phyloP scores from a whole-genome alignment of 176 grass and related monocot species.

The Cenchrus americanus region DNA sequence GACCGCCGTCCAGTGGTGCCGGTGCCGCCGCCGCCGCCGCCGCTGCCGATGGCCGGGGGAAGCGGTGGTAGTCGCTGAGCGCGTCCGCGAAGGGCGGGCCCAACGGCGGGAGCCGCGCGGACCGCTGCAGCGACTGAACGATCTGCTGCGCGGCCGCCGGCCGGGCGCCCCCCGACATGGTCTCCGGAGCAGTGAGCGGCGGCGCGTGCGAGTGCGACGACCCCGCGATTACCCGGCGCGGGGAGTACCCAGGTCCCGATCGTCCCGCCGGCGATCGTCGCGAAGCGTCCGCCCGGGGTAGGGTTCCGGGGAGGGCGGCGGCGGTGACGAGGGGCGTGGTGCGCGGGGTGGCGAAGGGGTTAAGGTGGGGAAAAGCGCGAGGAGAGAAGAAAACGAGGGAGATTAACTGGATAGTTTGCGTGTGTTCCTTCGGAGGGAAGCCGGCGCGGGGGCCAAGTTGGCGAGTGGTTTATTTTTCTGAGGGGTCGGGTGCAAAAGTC shows the following conservation, averaged over 20 bases:
- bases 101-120: constrained; percentile 8
- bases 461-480: not conserved
- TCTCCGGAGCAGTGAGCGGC: not conserved
- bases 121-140: constrained; percentile 57
- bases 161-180: constrained; percentile 64
- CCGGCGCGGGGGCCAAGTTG: not conserved
- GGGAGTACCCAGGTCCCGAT: constrained; percentile 4
- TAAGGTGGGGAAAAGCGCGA: constrained; percentile 46
- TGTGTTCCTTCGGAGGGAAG: constrained; percentile 50
- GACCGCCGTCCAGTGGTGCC: not conserved
- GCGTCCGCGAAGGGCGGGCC: constrained; percentile 35
- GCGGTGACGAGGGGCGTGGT: constrained; percentile 1
- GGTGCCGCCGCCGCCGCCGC: not conserved
- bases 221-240: constrained; percentile 28
- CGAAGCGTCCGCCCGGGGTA: constrained; percentile 7
- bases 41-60: constrained; percentile 25
- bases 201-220: not conserved
- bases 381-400: constrained; percentile 52
- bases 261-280: constrained; percentile 6
- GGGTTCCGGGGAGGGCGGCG: constrained; percentile 38
- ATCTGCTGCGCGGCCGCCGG: constrained; percentile 50
- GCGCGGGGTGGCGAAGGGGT: constrained; percentile 20
- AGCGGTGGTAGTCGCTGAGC: constrained; percentile 59
- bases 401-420: constrained; percentile 42
- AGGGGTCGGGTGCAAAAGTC: constrained; percentile 1